These are phyloP conservation scores for Inonotus obliquus DNA, from an alignment of 1,284 basidiomycete species.

Conservation along the genomic window DNA sequence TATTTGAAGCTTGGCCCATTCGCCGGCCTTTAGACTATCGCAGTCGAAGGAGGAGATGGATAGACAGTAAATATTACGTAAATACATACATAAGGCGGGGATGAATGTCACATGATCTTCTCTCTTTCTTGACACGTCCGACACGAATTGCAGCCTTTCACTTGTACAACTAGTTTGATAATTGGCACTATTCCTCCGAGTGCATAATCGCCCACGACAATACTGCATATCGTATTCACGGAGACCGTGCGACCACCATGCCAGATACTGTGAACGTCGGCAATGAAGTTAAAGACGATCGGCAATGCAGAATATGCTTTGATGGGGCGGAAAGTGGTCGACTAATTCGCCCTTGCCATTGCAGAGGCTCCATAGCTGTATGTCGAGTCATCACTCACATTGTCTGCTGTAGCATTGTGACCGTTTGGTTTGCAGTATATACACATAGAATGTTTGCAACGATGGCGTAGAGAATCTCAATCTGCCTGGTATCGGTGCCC, in stretches of 20 bases:
- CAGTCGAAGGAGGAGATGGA: not conserved
- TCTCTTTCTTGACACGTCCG: too few relatives aligned
- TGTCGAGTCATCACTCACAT: conserved; percentile 26
- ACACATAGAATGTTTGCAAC: conserved; percentile 70
- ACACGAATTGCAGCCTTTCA: too few relatives aligned
- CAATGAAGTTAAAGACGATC: conserved; percentile 31
- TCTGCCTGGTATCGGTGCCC: conserved; percentile 70
- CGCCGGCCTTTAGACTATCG: not conserved
- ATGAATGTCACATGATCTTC: too few relatives aligned
- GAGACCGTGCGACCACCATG: too few relatives aligned
- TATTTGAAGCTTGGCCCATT: conserved; percentile 5
- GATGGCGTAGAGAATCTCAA: conserved; percentile 60
- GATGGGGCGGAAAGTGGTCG: conserved; percentile 65
- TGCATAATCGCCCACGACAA: too few relatives aligned
- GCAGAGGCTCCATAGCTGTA: conserved; percentile 76
- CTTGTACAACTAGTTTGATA: too few relatives aligned
- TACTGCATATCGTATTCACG: too few relatives aligned
- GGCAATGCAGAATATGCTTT: conserved; percentile 73
- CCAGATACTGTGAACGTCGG: not conserved
- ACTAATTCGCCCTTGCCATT: conserved; percentile 72
- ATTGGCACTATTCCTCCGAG: too few relatives aligned
- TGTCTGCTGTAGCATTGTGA: not conserved
- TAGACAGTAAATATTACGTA: too few relatives aligned
- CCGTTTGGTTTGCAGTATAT: conserved; percentile 48
- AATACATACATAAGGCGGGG: too few relatives aligned